Evolutionary conservation across 2,329 filamentous ascomycete genomes (phyloP), one percentile per base, ranked within the genome.

Genomic region (Falciphora oryzae): DNA sequence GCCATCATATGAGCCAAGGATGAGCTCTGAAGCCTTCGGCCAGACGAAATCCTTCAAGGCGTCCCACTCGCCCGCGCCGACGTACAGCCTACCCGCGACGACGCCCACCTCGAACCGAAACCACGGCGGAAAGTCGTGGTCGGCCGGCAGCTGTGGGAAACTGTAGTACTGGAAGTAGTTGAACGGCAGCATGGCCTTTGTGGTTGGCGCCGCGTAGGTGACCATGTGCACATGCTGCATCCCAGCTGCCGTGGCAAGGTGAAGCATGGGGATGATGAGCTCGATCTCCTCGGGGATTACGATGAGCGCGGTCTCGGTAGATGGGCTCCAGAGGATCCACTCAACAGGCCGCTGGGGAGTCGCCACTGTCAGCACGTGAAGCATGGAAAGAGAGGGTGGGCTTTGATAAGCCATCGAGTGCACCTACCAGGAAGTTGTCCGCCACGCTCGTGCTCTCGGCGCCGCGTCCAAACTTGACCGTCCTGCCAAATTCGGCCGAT

Each of bases 261-360:
- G 73, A 8, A 88, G 67, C 0, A 78, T 66, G 0, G 78, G 77
- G 4, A 90, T 77, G 0, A 89, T 67, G 0, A 69, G 59, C 65
- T 90, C 85, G 0, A 81, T 85, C 70, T 91, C 88, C 67, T 90
- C 87, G 0, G 86, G 83, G 31, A 84, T 85, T 1, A 90, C 70
- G 1, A 90, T 71, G 0, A 91, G 67, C 0, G 81, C 87, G 0
- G 77, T 80, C 8, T 83, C 69, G 0, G 75, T 74, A 0, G 68
- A 25, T 0, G 68, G 68, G 65, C 80, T 84, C 80, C 82, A 88
- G 0, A 90, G 72, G 3, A 91, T 70, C 86, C 86, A 91, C 29
- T 86, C 82, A 0, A 88, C 83, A 0, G 82, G 77, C 1, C 79
- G 75, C 67, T 44, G 16, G 81, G 67, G 22, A 69, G 65, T 1